These are phyloP conservation scores for Takashimella koratensis DNA, from an alignment of 1,284 basidiomycete species.

Conservation along the genomic window DNA sequence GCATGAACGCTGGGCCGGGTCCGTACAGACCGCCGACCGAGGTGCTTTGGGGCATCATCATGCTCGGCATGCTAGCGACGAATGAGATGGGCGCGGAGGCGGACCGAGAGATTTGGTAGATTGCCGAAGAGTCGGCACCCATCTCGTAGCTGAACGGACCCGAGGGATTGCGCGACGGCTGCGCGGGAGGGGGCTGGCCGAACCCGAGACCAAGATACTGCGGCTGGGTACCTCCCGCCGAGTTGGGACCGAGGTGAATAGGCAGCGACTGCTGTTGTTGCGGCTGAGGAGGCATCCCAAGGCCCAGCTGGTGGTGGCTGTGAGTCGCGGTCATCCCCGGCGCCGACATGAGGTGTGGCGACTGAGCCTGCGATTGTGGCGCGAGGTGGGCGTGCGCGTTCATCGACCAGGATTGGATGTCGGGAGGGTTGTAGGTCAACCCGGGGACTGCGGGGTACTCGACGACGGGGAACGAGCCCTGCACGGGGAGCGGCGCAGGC, in stretches of 20 bases:
- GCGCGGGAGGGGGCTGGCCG: neutral
- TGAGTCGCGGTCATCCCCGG: neutral
- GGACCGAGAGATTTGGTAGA: neutral
- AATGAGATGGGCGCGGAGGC: slow-evolving; percentile 1
- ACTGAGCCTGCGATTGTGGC: neutral
- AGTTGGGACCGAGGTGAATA: neutral
- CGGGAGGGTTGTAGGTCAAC: neutral
- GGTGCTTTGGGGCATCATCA: neutral
- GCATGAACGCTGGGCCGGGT: neutral
- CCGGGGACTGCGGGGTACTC: neutral
- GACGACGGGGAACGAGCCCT: neutral
- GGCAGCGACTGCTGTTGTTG: neutral
- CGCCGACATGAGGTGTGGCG: neutral
- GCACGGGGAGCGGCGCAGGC: neutral
- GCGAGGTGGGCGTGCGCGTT: neutral
- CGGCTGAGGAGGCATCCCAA: neutral
- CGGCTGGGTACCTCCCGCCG: neutral
- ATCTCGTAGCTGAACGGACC: neutral
- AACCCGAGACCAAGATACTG: neutral
- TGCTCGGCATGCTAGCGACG: neutral
- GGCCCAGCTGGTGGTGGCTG: no score
- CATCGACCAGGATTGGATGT: neutral
- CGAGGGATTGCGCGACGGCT: neutral
- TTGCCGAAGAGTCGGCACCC: neutral
- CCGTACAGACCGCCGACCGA: neutral